Evolutionary conservation across 225 moss, liverwort and hornwort species (phyloP).

Genomic region (Polytrichum commune): DNA sequence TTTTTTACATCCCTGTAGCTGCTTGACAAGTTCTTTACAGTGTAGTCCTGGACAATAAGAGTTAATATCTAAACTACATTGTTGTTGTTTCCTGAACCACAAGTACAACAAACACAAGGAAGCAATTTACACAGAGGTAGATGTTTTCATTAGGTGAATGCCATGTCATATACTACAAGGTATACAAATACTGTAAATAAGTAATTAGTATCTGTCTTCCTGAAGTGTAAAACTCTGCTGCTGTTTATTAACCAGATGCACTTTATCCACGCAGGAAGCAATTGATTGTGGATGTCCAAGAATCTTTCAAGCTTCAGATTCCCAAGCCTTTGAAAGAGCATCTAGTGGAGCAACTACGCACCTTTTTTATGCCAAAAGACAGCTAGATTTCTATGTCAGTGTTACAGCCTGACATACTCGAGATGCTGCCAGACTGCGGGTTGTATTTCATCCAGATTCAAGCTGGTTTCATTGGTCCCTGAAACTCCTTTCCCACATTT

Average conservation of each 20-base stretch:
- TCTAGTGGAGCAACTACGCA: constrained; percentile 62
- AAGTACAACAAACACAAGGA: neutral
- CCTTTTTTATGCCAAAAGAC: constrained; percentile 66
- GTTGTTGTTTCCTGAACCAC: constrained; percentile 1
- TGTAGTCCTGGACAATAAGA: no score
- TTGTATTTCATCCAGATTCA: constrained; percentile 65
- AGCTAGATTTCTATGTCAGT: constrained; percentile 54
- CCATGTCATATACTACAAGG: no score
- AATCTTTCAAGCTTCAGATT: constrained; percentile 55
- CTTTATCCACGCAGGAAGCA: constrained; percentile 46
- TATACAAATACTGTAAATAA: no score
- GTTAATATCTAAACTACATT: neutral
- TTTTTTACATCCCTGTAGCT: neutral
- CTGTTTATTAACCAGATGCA: no score
- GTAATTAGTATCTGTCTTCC: no score
- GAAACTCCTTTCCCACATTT: constrained; percentile 35
- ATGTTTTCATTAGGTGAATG: no score
- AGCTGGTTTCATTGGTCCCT: constrained; percentile 45
- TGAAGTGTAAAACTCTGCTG: no score
- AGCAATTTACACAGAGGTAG: no score
- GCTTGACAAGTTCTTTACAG: neutral
- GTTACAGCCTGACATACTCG: constrained; percentile 38
- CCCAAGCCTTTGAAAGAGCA: constrained; percentile 72
- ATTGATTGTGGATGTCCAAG: constrained; percentile 72
- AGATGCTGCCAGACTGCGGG: constrained; percentile 46